These are phyloP conservation scores for Ailanthus altissimus DNA, from an alignment of 345 rosid species.

Conservation along the genomic window DNA sequence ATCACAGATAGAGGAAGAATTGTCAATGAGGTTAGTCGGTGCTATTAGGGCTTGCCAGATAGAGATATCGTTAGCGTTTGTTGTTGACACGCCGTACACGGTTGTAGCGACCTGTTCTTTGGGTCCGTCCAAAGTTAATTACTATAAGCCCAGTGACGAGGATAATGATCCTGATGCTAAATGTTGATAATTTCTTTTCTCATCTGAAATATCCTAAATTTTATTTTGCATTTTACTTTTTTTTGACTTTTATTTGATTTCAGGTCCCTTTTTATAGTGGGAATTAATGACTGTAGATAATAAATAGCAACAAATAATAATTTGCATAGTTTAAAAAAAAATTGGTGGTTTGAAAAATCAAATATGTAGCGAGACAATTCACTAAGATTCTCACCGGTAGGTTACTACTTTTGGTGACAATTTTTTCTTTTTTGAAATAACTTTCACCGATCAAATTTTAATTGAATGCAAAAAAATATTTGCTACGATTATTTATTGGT, in stretches of 20 bases:
- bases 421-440: too few species aligned
- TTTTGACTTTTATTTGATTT: neutral
- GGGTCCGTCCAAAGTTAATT: slow-evolving; percentile 63
- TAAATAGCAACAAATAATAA: slow-evolving; percentile 9
- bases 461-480: too few species aligned
- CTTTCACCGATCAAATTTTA: too few species aligned
- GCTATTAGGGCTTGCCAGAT: slow-evolving; percentile 86
- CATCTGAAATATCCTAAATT: neutral
- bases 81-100: slow-evolving; percentile 37
- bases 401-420: too few species aligned
- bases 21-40: slow-evolving; percentile 79
- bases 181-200: neutral
- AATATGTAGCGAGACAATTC: too few species aligned
- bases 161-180: slow-evolving; percentile 29
- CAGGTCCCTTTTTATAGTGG: slow-evolving; percentile 9
- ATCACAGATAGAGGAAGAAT: slow-evolving; percentile 73
- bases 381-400: too few species aligned
- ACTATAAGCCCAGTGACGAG: slow-evolving; percentile 45
- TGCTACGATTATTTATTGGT: too few species aligned
- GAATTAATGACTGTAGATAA: slow-evolving; percentile 33
- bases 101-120: slow-evolving; percentile 31
- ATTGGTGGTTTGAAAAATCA: too few species aligned
- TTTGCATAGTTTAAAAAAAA: neutral
- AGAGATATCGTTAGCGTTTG: slow-evolving; percentile 80
- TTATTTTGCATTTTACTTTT: neutral